Percentiles rank a stretch among this genome's conserved stretches.
phyloP scores from a whole-genome alignment of 2,329 filamentous ascomycete genomes.

The Dactylellina drechsleri region DNA sequence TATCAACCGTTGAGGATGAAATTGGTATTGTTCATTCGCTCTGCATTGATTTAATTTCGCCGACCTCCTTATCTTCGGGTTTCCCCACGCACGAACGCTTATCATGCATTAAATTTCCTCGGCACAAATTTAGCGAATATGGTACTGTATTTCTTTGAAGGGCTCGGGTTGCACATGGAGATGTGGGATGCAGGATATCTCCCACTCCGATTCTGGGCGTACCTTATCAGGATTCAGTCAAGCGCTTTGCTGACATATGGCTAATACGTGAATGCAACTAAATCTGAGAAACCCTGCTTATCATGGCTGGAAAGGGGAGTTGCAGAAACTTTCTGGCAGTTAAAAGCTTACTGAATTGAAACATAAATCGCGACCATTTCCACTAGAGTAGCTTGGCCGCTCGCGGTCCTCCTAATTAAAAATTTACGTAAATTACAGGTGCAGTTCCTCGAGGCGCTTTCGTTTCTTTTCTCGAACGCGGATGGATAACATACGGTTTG shows the following conservation, averaged over 20 bases:
- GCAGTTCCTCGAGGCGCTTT: no score
- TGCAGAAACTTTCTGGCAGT: slow-evolving; percentile 8
- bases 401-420: no score
- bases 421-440: no score
- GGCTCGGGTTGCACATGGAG: background rate
- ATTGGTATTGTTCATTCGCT: no score
- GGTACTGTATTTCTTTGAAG: background rate
- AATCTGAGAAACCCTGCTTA: slow-evolving; percentile 4
- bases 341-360: background rate
- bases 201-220: background rate
- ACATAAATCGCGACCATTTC: background rate
- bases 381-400: no score
- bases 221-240: slow-evolving; percentile 1
- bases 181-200: background rate
- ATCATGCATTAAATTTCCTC: slow-evolving; percentile 3
- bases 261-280: background rate
- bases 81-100: slow-evolving; percentile 13
- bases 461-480: no score
- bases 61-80: slow-evolving; percentile 7
- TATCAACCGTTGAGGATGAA: no score
- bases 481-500: no score
- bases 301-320: slow-evolving; percentile 5
- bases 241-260: background rate
- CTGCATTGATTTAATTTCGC: background rate
- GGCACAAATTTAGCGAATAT: slow-evolving; percentile 2